Evolutionary conservation across 2,329 filamentous ascomycete genomes (phyloP), one percentile per base, ranked within the genome.

Genomic region (Fusarium sp.): DNA sequence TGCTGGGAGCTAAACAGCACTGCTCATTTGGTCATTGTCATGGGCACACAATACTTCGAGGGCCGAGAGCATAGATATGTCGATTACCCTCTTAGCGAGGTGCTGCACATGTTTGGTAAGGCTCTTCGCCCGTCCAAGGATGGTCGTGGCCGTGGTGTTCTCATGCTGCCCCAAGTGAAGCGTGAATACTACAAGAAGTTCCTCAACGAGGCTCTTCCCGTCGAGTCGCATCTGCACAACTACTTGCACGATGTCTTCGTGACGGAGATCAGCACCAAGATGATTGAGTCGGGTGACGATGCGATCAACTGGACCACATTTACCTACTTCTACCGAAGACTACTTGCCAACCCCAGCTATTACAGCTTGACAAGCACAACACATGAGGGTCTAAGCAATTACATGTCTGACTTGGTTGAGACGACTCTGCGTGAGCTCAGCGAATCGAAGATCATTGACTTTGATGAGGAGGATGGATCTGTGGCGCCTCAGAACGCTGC

Each of bases 101-200:
- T 99, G 17, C 82, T 99, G 56, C 96, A 99, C 76, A 99, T 99
- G 95, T 97, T 98, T 73, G 96, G 96, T 71, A 97, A 96, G 79
- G 92, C 96, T 37, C 89, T 94, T 55, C 89, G 92, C 40, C 89
- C 93, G 3, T 87, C 90, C 5, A 86, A 90, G 75, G 94, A 97
- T 74, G 93, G 92, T 58, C 87, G 91, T 58, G 91, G 92, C 45
- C 93, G 92, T 65, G 96, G 95, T 71, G 93, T 99, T n/a, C 85
- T 99, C 44, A 98, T 99, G 96, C 89, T 97, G 13, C 94, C 95
- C 4, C 90, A 92, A 19, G 93, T 96, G 47, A 97, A 97, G 85
- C 90, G 96, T 37, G 94, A 97, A 67, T 99, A 97, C 80, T 99
- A 98, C 86, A 96, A 96, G 82, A 99, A 99, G 81, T 99, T 99